Conservation (phyloP, 345 rosid genomes). For the Excoecaria agallocha region DNA sequence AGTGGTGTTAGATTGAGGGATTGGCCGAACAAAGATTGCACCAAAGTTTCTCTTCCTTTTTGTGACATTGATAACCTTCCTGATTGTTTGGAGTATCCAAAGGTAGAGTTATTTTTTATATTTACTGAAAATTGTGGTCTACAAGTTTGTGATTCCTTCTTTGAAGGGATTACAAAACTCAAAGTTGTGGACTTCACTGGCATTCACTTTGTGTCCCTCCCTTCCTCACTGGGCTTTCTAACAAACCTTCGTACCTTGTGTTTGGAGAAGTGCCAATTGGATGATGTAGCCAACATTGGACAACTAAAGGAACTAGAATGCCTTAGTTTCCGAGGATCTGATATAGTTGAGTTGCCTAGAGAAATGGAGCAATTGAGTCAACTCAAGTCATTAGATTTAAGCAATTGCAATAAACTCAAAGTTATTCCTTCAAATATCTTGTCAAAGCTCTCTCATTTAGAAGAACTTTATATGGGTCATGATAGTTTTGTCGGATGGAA, state of each 20-base stretch:
- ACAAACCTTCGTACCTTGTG: slow-evolving; percentile 12
- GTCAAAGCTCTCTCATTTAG: slow-evolving; percentile 23
- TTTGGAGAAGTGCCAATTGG: neutral
- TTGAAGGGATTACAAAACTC: neutral
- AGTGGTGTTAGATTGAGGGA: neutral
- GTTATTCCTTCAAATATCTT: slow-evolving; percentile 29
- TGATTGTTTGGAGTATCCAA: neutral
- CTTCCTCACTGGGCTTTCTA: neutral
- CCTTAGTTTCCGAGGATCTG: slow-evolving; percentile 26
- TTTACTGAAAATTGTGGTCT: neutral
- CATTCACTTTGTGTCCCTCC: neutral
- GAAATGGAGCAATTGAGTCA: slow-evolving; percentile 21
- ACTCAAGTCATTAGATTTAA: slow-evolving; percentile 28
- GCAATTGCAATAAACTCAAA: slow-evolving; percentile 16
- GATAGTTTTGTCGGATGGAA: slow-evolving; percentile 31
- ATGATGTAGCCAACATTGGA: neutral
- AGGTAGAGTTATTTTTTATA: neutral
- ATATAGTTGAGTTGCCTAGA: slow-evolving; percentile 21
- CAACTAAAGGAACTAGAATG: slow-evolving; percentile 26
- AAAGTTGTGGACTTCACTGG: slow-evolving; percentile 5
- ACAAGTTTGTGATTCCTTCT: neutral
- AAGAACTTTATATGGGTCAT: slow-evolving; percentile 24
- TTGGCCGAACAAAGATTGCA: neutral
- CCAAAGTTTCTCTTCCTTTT: neutral
- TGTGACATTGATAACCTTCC: neutral